A percentile compares a stretch with the other conserved stretches of the same genome.
phyloP scores from a whole-genome alignment of 345 rosid genomes.

The Raphanus raphanistrum region DNA sequence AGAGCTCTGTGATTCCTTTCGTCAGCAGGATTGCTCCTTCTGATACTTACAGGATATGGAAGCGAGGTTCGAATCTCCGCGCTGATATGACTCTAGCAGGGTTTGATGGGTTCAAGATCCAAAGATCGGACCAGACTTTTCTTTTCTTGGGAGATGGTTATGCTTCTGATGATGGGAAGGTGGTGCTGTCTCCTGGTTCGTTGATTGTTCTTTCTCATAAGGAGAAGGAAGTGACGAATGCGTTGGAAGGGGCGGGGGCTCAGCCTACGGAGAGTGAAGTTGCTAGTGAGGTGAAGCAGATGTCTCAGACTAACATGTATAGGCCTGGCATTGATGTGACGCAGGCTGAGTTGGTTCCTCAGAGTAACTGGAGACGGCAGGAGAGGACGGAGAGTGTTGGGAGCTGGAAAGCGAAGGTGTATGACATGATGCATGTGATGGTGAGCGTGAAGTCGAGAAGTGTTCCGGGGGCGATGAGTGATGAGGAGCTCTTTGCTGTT shows the following conservation, averaged over 20 bases:
- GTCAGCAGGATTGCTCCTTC: constrained; percentile 97
- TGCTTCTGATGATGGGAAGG: constrained; percentile 65
- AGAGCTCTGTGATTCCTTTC: constrained; percentile 96
- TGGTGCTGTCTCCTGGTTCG: constrained; percentile 69
- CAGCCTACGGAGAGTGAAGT: constrained; percentile 94
- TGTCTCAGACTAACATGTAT: constrained; percentile 99
- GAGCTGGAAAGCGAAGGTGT: constrained; percentile 93
- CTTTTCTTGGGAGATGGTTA: constrained; percentile 92
- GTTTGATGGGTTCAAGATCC: constrained; percentile 94
- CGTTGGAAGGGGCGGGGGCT: constrained; percentile 95
- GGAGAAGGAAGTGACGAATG: constrained; percentile 94
- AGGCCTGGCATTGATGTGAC: constrained; percentile 99
- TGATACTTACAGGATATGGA: constrained; percentile 98
- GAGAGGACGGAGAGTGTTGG: constrained; percentile 96
- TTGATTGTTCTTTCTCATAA: constrained; percentile 89
- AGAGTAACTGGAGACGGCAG: constrained; percentile 94
- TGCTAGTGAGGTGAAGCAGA: constrained; percentile 84
- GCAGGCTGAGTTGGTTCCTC: constrained; percentile 91
- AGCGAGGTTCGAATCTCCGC: constrained; percentile 95
- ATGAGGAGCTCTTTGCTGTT: constrained; percentile 91
- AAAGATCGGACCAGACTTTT: constrained; percentile 90
- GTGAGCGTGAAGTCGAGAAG: constrained; percentile 95
- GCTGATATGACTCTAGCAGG: constrained; percentile 99
- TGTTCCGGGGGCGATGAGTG: constrained; percentile 99
- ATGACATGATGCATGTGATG: constrained; percentile 96